Percentiles rank a stretch among this genome's conserved stretches.
phyloP scores from a whole-genome alignment of 306 rosid genomes.

The Ceratonia siliqua region DNA sequence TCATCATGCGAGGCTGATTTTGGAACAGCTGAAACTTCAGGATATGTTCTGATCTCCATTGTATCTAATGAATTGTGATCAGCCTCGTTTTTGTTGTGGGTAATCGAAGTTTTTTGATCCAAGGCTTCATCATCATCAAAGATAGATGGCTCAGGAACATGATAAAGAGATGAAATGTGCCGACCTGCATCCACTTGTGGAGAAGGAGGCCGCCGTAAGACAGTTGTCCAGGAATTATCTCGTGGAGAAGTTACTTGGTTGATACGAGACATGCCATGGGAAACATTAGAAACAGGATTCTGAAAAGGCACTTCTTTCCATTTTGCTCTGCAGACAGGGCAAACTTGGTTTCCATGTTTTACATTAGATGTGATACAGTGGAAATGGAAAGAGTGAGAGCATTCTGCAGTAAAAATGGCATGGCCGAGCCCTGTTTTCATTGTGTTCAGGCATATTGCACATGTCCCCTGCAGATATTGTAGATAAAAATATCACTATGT shows the following conservation, averaged over 20 bases:
- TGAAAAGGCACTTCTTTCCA: constrained; percentile 97
- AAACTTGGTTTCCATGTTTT: constrained; percentile 91
- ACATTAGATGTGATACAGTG: constrained; percentile 93
- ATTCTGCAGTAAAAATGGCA: constrained; percentile 96
- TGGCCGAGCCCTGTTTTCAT: constrained; percentile 90
- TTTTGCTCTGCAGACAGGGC: constrained; percentile 91
- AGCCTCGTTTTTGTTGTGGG: constrained; percentile 37
- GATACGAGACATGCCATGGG: constrained; percentile 48
- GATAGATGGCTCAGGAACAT: constrained; percentile 62
- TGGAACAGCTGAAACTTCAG: constrained; percentile 82
- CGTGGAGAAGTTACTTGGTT: constrained; percentile 47
- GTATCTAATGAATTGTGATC: constrained; percentile 37
- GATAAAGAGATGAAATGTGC: constrained; percentile 54
- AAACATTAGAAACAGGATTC: constrained; percentile 50
- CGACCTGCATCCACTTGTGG: constrained; percentile 47
- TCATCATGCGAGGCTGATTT: constrained; percentile 60
- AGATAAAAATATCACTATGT: constrained; percentile 30
- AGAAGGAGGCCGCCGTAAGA: constrained; percentile 57
- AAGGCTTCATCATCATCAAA: constrained; percentile 83
- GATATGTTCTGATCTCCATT: constrained; percentile 69
- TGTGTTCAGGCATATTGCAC: constrained; percentile 85
- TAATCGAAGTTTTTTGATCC: constrained; percentile 54
- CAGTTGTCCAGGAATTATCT: constrained; percentile 63
- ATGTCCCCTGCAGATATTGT: constrained; percentile 61
- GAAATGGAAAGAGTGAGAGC: constrained; percentile 96